Conservation (phyloP, 306 rosid genomes). For the Adenanthera pavonina region DNA sequence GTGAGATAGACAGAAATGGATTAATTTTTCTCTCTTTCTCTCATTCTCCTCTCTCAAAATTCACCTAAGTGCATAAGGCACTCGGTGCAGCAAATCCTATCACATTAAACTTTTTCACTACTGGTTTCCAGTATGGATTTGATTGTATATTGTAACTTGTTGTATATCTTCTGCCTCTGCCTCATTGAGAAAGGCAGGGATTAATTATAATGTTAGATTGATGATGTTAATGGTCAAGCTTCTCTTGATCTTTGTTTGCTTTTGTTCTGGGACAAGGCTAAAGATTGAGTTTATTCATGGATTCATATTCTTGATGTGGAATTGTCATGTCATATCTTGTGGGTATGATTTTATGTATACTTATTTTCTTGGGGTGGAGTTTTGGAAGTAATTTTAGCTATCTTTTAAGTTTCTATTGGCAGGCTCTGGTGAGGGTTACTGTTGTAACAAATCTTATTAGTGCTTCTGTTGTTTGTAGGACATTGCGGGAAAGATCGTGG, state of each 20-base stretch:
- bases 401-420: neutral
- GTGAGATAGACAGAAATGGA: neutral
- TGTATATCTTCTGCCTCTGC: neutral
- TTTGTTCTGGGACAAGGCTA: constrained; percentile 11
- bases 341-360: neutral
- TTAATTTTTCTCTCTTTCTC: neutral
- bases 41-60: neutral
- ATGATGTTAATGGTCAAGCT: constrained; percentile 23
- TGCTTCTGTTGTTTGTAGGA: constrained; percentile 61
- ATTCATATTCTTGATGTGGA: constrained; percentile 18
- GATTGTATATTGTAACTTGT: neutral
- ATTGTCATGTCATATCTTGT: constrained; percentile 6
- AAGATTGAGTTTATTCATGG: constrained; percentile 7
- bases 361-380: neutral
- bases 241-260: neutral
- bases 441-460: constrained; percentile 31
- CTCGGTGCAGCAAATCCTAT: neutral
- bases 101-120: neutral
- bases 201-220: constrained; percentile 6
- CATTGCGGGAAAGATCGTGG: constrained; percentile 68
- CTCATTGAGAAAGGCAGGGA: constrained; percentile 11
- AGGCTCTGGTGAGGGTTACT: constrained; percentile 15
- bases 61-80: neutral
- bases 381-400: neutral
- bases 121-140: constrained; percentile 6